Evolutionary conservation across 306 rosid genomes (phyloP).

Genomic region (Senna siamea): DNA sequence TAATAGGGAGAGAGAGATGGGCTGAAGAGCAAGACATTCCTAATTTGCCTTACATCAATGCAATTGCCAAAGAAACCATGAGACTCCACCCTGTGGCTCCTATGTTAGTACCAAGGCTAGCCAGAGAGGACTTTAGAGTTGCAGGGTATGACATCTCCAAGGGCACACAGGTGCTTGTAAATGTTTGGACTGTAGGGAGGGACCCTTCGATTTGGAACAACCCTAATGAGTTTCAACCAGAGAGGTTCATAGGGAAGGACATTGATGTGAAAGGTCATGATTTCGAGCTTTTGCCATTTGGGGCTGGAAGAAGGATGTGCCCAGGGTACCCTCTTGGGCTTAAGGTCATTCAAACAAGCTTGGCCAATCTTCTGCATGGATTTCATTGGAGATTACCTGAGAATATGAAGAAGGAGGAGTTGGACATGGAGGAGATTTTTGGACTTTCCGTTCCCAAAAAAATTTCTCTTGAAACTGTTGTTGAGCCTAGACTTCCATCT

Average conservation of each 20-base stretch:
- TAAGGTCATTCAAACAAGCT: conserved; percentile 52
- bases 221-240: conserved; percentile 27
- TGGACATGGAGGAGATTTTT: conserved; percentile 53
- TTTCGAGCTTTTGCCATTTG: conserved; percentile 58
- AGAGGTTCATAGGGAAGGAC: conserved; percentile 49
- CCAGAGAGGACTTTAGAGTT: conserved; percentile 42
- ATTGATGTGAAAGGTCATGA: conserved; percentile 57
- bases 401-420: conserved; percentile 43
- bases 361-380: conserved; percentile 61
- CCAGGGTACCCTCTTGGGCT: conserved; percentile 59
- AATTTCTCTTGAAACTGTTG: conserved; percentile 39
- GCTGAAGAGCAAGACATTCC: conserved; percentile 61
- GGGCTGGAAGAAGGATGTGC: conserved; percentile 62
- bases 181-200: conserved; percentile 47
- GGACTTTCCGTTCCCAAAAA: conserved; percentile 57
- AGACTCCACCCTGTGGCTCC: conserved; percentile 62
- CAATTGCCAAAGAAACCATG: conserved; percentile 20
- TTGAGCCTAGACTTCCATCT: conserved; percentile 33
- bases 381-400: conserved; percentile 55
- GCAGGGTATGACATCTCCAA: conserved; percentile 52
- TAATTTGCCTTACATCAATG: conserved; percentile 48
- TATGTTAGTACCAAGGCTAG: conserved; percentile 45
- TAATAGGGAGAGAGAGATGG: conserved; percentile 61
- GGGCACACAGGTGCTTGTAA: conserved; percentile 51
- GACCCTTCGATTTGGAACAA: not conserved